These are phyloP conservation scores for Boletus vermiculosoides DNA, from an alignment of 768 basidiomycete species.

Conservation along the genomic window DNA sequence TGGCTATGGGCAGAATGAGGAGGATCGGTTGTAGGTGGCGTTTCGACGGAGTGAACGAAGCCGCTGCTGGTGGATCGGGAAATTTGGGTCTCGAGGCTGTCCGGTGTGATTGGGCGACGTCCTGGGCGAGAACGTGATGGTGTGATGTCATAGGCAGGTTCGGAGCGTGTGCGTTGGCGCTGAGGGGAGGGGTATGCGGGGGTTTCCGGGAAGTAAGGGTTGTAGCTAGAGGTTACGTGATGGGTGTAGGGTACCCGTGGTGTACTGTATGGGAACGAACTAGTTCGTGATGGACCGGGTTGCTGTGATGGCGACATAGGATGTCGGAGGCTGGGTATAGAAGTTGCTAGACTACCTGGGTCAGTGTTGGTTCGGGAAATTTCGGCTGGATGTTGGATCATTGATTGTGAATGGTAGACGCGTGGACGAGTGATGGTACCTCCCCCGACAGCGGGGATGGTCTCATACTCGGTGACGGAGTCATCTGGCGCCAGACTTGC, in stretches of 20 bases:
- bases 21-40: constrained; percentile 41
- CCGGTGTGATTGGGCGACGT: constrained; percentile 45
- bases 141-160: constrained; percentile 20
- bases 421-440: constrained; percentile 84
- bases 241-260: constrained; percentile 12
- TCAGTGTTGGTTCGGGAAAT: constrained; percentile 32
- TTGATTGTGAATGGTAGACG: constrained; percentile 81
- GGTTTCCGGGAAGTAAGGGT: constrained; percentile 10
- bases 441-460: constrained; percentile 89
- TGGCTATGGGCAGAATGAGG: constrained; percentile 16
- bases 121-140: constrained; percentile 24
- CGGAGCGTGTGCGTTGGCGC: constrained; percentile 14
- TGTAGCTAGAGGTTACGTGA: constrained; percentile 23
- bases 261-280: constrained; percentile 6
- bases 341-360: constrained; percentile 51
- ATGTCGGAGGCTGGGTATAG: constrained; percentile 1
- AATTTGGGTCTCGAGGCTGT: constrained; percentile 49
- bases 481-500: constrained; percentile 45
- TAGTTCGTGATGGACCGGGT: constrained; percentile 33
- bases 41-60: constrained; percentile 43
- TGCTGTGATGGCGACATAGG: constrained; percentile 7
- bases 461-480: constrained; percentile 69
- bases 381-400: constrained; percentile 49
- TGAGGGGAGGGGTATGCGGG: neutral
- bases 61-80: constrained; percentile 51